A percentile compares a stretch with the other conserved stretches of the same genome.
phyloP scores from a whole-genome alignment of 192 early-diverging fungal genomes.

The Dispira simplex region DNA sequence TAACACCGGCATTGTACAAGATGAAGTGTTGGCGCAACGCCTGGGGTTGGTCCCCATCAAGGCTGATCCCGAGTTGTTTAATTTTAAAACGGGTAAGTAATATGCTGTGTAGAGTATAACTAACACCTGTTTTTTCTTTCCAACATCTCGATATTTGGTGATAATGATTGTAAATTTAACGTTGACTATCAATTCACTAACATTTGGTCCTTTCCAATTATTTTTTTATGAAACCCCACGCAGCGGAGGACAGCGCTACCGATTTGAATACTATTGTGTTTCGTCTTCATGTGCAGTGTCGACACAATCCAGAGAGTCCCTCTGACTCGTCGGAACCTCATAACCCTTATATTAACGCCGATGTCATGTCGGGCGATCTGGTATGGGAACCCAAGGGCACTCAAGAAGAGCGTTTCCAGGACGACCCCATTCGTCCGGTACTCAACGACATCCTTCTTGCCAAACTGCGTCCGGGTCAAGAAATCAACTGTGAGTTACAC shows the following conservation, averaged over 20 bases:
- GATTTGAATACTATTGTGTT: constrained; percentile 93
- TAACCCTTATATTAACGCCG: constrained; percentile 54
- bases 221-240: too few species aligned
- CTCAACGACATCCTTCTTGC: constrained; percentile 82
- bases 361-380: constrained; percentile 58
- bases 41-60: constrained; percentile 85
- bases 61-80: constrained; percentile 69
- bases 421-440: constrained; percentile 60
- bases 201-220: too few species aligned
- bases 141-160: too few species aligned
- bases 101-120: background rate
- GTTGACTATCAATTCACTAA: too few species aligned
- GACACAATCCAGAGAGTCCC: constrained; percentile 35
- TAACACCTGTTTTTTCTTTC: too few species aligned
- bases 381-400: constrained; percentile 87
- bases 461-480: constrained; percentile 85
- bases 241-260: constrained; percentile 59
- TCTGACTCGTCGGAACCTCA: constrained; percentile 51
- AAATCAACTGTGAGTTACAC: constrained; percentile 70
- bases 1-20: constrained; percentile 82
- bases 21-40: constrained; percentile 86
- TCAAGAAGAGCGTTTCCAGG: constrained; percentile 53
- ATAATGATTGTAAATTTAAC: too few species aligned
- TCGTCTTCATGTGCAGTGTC: constrained; percentile 59
- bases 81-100: constrained; percentile 42